Evolutionary conservation across 2,329 filamentous ascomycete species (phyloP), one percentile per base, ranked within the genome.

Genomic region (Thelonectria olida): DNA sequence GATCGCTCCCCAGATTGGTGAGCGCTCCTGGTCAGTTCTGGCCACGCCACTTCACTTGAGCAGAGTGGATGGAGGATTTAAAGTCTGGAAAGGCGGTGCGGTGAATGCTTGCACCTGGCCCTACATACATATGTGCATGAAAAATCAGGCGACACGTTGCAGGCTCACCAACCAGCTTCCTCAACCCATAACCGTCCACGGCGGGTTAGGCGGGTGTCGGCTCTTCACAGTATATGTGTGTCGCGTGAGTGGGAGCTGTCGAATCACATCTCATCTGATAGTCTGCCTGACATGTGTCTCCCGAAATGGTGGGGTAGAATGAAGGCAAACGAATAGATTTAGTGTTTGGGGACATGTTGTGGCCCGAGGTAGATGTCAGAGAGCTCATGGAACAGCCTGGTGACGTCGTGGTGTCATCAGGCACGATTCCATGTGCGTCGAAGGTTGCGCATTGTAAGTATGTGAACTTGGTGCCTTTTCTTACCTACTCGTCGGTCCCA

Each of bases 281-380:
- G 20, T 6, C 8, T 45, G 52, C 58, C 38, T 55, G 47, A 61
- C 58, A 61, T 61, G 58, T 61, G 58, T 52, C 41, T 51, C 34
- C 58, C 36, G 39, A 51, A 22, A 41, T 22, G 52, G 58, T 54
- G 52, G 55, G 58, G 58, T 55, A 19, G 39, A 25, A 22, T 20
- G 42, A 55, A 31, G 52, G 31, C 28, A 19, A 25, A 34, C 41
- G 34, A 53, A 48, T 42, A 41, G 19, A n/a, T 19, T 23, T 41
- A 25, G 41, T n/a, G 17, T 39, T 8, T 19, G 10, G 31, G 10
- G 15, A 10, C 28, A 53, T 55, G 31, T 15, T 20, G 36, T 22
- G 17, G 13, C 39, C 31, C 19, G 28, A 52, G 47, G 39, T 17
- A 9, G 23, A n/a, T 17, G 28, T n/a, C 25, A 27, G 13, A 55